phyloP scores from a whole-genome alignment of 2,329 filamentous ascomycete species.

The Echinosphaeria canescens region DNA sequence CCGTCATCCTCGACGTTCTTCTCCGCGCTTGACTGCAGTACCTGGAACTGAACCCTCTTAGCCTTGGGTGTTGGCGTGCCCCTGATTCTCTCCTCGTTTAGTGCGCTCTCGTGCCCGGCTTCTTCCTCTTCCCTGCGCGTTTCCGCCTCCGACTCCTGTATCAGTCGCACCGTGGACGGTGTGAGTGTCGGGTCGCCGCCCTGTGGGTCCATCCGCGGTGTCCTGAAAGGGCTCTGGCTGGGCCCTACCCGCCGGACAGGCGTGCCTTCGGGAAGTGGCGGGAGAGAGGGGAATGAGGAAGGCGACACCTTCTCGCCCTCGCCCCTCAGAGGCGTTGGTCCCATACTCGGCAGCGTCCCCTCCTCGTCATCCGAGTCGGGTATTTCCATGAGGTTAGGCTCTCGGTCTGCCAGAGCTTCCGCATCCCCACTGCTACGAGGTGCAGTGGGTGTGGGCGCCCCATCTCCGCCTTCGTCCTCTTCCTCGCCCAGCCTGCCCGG shows the following conservation, averaged over 20 bases:
- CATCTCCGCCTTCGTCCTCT: no score
- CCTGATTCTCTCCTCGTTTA: constrained; percentile 1
- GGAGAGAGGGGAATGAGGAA: no score
- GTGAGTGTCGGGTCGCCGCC: no score
- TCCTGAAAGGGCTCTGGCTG: no score
- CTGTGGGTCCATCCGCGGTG: no score
- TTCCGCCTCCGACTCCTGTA: no score
- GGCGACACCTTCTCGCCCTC: background rate
- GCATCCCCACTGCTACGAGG: background rate
- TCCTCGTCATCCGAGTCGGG: constrained; percentile 29
- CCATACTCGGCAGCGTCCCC: constrained; percentile 13
- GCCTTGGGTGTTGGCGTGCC: constrained; percentile 3
- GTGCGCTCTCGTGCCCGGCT: no score
- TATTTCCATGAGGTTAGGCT: constrained; percentile 13
- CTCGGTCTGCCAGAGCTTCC: background rate
- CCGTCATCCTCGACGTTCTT: background rate
- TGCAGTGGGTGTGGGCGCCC: background rate
- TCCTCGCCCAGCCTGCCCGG: no score
- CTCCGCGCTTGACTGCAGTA: background rate
- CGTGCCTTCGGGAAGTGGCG: background rate
- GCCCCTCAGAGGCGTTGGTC: constrained; percentile 8
- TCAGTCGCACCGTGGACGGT: constrained; percentile 1
- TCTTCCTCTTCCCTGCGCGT: no score
- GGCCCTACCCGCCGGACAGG: no score
- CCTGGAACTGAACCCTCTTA: constrained; percentile 1